Evolutionary conservation across 106 monocot species (phyloP).

Genomic region (Ottelia alismoides): DNA sequence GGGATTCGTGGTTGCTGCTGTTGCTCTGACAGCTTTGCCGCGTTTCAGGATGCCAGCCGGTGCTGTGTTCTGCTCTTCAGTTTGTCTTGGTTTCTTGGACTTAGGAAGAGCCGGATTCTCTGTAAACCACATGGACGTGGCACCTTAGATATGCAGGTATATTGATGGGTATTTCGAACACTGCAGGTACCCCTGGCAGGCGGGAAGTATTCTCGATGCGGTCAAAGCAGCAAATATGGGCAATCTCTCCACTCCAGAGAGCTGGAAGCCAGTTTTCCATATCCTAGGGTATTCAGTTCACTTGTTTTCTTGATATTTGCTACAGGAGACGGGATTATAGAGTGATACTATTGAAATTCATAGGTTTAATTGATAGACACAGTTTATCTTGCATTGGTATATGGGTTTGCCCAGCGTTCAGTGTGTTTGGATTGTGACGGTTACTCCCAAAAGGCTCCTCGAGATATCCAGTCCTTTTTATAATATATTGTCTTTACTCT

Average conservation of each 20-base stretch:
- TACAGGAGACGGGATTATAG: constrained; percentile 78
- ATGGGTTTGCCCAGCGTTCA: too few relatives aligned
- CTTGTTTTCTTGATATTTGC: constrained; percentile 57
- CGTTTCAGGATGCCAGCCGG: constrained; percentile 37
- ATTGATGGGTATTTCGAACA: constrained; percentile 96
- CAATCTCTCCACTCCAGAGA: constrained; percentile 48
- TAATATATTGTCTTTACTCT: too few relatives aligned
- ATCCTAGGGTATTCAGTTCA: constrained; percentile 82
- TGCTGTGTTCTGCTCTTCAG: constrained; percentile 58
- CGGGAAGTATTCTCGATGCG: constrained; percentile 69
- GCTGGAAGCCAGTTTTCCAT: constrained; percentile 77
- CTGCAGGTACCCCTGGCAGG: constrained; percentile 86
- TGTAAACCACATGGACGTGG: constrained; percentile 92
- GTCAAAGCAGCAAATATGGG: constrained; percentile 42
- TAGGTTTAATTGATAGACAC: too few relatives aligned
- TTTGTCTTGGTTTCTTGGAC: constrained; percentile 81
- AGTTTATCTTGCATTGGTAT: too few relatives aligned
- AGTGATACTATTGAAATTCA: too few relatives aligned
- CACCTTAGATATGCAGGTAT: constrained; percentile 94
- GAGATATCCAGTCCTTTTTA: too few relatives aligned
- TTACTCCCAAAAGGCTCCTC: too few relatives aligned
- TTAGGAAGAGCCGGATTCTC: constrained; percentile 95
- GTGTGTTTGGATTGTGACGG: too few relatives aligned
- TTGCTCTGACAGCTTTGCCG: constrained; percentile 63
- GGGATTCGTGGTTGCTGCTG: constrained; percentile 56